Base-by-base conservation (phyloP, 805 yeast genomes). In the Wickerhamomyces ciferrii region DNA sequence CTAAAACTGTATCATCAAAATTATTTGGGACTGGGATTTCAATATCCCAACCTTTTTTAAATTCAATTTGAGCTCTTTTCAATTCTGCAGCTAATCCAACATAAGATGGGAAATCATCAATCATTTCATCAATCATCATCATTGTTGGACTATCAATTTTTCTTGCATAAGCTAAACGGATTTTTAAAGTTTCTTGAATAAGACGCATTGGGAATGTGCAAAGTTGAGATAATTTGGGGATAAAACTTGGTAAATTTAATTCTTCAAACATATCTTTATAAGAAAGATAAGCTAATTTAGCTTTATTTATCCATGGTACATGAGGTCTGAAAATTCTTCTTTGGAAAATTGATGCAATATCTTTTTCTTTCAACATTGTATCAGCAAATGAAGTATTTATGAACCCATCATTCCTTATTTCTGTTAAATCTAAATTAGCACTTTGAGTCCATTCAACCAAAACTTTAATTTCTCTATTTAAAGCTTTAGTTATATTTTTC, bases 51-150 rank as follows among this genome's bases (percentile, higher is more conserved):
- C 78, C 76, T 4, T 64, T 61, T 53, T 79, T 73, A 54, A 81
- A 84, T 42, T 78, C 83, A 24, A 74, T 66, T 41, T 84, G 76
- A 0, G 88, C 80, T 47, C 78, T 79, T 60, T 89, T 83, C 43
- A 90, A 78, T 52, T 81, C 85, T 17, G 88, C 72, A 0, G 96
- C 91, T 31, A 90, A 69, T 42, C 78, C 75, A 47, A 92, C 78
- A 60, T 88, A 89, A 2, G 83, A 75, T 53, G 83, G 83, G 61
- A 92, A 85, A 61, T 89, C 96, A 41, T 81, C 90, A 50, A 92
- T 78, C 76, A 89, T 84, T 66, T 92, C 97, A 64, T 94, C 99
- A 54, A 94, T 87, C 83, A 89, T 87, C 90, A 89, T 86, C 81
- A 91, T 79, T 0, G 97, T 90, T 2, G 97, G 96, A 56, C 84